phyloP scores from a whole-genome alignment of 495 filamentous ascomycete genomes.

The Aspergillus bridgeri region DNA sequence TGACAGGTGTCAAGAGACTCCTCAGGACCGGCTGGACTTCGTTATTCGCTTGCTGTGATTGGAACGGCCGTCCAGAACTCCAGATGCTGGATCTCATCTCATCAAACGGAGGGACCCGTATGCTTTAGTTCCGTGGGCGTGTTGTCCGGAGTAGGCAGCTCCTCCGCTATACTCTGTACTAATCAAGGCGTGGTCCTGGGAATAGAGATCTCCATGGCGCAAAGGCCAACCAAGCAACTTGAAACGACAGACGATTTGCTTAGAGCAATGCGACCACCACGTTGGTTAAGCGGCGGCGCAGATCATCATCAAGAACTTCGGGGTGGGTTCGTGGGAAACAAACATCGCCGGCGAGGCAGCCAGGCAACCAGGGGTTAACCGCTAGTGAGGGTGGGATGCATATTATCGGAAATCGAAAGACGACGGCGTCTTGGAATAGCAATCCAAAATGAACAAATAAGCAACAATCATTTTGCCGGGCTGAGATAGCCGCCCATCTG shows the following conservation, averaged over 20 bases:
- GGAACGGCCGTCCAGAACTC: not conserved
- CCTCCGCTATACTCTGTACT: not conserved
- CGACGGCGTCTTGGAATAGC: too few species aligned
- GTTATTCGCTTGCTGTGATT: not conserved
- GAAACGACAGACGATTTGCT: not conserved
- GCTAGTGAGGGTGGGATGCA: not conserved
- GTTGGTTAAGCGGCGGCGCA: slow-evolving; percentile 17
- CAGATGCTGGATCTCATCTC: not conserved
- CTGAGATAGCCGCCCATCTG: not conserved
- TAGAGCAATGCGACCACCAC: slow-evolving; percentile 11
- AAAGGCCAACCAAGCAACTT: not conserved
- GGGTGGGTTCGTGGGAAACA: slow-evolving; percentile 18
- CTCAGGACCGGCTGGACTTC: not conserved
- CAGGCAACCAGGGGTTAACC: slow-evolving; percentile 23
- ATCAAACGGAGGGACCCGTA: too few species aligned
- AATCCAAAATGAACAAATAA: too few species aligned
- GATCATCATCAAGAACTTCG: slow-evolving; percentile 24
- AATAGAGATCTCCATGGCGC: not conserved
- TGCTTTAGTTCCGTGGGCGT: not conserved
- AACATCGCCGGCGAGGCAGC: slow-evolving; percentile 17
- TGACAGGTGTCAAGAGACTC: not conserved
- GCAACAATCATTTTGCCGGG: not conserved
- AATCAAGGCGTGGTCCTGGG: not conserved
- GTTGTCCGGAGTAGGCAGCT: not conserved
- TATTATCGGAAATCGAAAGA: not conserved